A percentile compares a stretch with the other conserved stretches of the same genome.
Conservation (phyloP, 768 basidiomycete genomes). For the Boletus pseudopeckii region DNA sequence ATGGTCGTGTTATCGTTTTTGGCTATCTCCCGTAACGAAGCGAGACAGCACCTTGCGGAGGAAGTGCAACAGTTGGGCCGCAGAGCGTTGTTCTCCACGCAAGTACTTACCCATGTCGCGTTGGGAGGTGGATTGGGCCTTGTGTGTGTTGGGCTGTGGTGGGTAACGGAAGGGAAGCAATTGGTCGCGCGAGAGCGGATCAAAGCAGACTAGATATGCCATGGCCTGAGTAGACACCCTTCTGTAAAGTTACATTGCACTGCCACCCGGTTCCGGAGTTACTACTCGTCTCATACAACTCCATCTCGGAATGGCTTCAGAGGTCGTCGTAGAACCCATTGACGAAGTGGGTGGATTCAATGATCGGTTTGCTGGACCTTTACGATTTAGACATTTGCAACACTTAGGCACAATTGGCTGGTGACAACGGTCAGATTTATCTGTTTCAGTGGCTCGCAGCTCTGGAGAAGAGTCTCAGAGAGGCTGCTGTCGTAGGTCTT, state of each 20-base stretch:
- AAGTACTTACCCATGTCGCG: constrained; percentile 24
- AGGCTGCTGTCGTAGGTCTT: constrained; percentile 49
- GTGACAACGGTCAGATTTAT: constrained; percentile 79
- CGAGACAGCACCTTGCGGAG: constrained; percentile 13
- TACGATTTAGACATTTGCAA: constrained; percentile 12
- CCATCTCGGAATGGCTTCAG: constrained; percentile 23
- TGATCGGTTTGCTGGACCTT: not conserved
- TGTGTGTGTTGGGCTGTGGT: constrained; percentile 27
- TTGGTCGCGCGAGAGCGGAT: constrained; percentile 17
- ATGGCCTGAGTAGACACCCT: not conserved
- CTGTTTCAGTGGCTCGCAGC: constrained; percentile 80
- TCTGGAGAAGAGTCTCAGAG: constrained; percentile 55
- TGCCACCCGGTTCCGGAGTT: constrained; percentile 8
- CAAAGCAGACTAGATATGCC: constrained; percentile 20
- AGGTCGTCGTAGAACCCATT: constrained; percentile 26
- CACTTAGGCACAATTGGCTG: constrained; percentile 58
- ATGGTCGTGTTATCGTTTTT: constrained; percentile 23
- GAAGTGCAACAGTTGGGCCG: constrained; percentile 14
- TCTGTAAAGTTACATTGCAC: constrained; percentile 6
- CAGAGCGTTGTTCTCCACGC: constrained; percentile 18
- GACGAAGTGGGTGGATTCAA: constrained; percentile 29
- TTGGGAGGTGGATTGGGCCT: constrained; percentile 27
- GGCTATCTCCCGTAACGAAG: constrained; percentile 18
- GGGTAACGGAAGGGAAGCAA: constrained; percentile 27
- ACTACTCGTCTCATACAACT: too few species aligned